Evolutionary conservation across 23 red algal species (phyloP), one percentile per base, ranked within the genome.

Genomic region (Gracilaria gracilis): DNA sequence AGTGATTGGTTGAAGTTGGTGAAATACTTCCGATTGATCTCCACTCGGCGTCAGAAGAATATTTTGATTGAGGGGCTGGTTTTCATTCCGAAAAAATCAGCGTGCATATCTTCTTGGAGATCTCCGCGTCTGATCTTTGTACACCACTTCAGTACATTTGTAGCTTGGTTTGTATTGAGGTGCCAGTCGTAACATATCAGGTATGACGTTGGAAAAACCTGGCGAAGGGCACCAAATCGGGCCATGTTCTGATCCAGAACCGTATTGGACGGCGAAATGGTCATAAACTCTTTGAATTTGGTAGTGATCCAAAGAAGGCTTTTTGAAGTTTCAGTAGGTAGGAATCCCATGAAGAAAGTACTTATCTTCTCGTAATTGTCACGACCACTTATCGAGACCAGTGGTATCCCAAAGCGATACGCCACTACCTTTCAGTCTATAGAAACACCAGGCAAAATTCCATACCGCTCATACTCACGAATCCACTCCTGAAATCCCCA

Each of bases 21-120:
- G 25, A 86, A 71, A 32, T 86, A 86, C 29, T 73, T 86, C 4
- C 1, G 0, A 16, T 86, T 65, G 65, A 86, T 53, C 1, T 72
- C 5, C 2, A 4, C 3, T 27, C 82, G 31, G 11, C 82, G 15
- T 2, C 51, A 25, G 11, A 67, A 1, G 3, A 83, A 83, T 1
- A 17, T 14, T 23, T 83, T 24, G 2, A 62, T 31, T 9, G 59
- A 31, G 59, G 51, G 11, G 51, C 51, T 55, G 1, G 14, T 15
- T 55, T 15, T 55, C 51, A 55, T 8, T 48, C 7, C 5, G 44
- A 48, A 48, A 48, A 55, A 20, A 19, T 55, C 51, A 15, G 51
- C 51, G 1, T 55, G 11, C 17, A 55, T 55, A 2, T 6, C 51
- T 55, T 15, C 51, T 20, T n/a, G n/a, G n/a, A n/a, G n/a, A 55